phyloP scores from a whole-genome alignment of 148 eudicot species.

The Pouteria glomerata region DNA sequence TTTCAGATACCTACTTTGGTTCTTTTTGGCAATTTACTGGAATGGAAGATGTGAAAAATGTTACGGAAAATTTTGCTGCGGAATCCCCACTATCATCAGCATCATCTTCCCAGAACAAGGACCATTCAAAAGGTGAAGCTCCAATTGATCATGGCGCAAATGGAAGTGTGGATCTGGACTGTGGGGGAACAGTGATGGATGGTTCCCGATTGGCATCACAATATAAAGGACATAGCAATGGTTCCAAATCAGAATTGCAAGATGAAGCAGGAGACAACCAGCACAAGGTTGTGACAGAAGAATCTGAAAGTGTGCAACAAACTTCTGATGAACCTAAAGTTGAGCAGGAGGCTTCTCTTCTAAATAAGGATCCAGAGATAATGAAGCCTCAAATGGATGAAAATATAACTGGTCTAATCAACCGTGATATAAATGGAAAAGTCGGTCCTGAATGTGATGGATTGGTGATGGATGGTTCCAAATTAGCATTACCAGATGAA shows the following conservation, averaged over 20 bases:
- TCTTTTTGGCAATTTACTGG: constrained; percentile 3
- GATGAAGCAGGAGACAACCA: no score
- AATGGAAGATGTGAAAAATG: constrained; percentile 25
- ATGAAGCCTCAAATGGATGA: not conserved
- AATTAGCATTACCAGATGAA: constrained; percentile 3
- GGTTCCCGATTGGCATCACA: no score
- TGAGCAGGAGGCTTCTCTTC: not conserved
- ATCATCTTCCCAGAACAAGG: constrained; percentile 8
- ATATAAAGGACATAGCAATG: no score
- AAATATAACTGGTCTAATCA: not conserved
- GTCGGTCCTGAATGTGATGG: not conserved
- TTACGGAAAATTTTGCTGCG: constrained; percentile 10
- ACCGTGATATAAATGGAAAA: no score
- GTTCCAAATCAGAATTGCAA: no score
- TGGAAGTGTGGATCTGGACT: not conserved
- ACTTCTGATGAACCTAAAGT: not conserved
- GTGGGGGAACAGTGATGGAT: not conserved
- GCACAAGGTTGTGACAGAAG: no score
- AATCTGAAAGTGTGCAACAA: constrained; percentile 2
- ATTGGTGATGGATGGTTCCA: constrained; percentile 10
- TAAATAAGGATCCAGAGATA: not conserved
- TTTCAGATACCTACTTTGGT: constrained; percentile 13
- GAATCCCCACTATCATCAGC: constrained; percentile 4
- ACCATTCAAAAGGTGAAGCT: constrained; percentile 3
- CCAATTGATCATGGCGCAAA: constrained; percentile 5